Evolutionary conservation across 805 yeast species (phyloP).

Genomic region (Yarrowia sp.): DNA sequence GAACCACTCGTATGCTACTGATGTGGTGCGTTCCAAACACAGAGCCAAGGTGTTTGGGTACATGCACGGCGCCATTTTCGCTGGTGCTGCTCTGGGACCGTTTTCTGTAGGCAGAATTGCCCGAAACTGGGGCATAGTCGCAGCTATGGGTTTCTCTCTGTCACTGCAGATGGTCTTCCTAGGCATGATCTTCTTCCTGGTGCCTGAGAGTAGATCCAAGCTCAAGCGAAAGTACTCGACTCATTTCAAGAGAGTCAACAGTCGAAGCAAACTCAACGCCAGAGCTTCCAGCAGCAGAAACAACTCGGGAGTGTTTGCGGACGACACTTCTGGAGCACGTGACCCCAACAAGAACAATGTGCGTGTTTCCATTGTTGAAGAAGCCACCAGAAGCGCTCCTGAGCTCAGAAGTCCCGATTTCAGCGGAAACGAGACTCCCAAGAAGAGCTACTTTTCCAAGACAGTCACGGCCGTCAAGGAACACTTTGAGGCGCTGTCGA

Average conservation of each 20-base stretch:
- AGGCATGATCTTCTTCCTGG: slow-evolving; percentile 17
- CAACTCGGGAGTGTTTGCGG: slow-evolving; percentile 25
- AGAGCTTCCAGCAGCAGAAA: background rate
- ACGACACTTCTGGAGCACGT: background rate
- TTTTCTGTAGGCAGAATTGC: slow-evolving; percentile 16
- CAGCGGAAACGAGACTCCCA: background rate
- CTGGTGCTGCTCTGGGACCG: slow-evolving; percentile 35
- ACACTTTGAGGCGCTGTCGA: slow-evolving; percentile 5
- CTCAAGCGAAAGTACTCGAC: slow-evolving; percentile 32
- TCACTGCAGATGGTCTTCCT: slow-evolving; percentile 14
- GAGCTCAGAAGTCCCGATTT: background rate
- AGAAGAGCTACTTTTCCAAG: background rate
- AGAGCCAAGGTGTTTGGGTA: slow-evolving; percentile 51
- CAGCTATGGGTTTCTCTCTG: slow-evolving; percentile 23
- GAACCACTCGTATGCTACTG: slow-evolving; percentile 71
- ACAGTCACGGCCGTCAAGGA: slow-evolving; percentile 3
- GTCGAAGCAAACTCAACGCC: background rate
- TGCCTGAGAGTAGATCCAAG: slow-evolving; percentile 18
- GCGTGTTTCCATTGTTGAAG: slow-evolving; percentile 5
- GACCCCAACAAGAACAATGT: slow-evolving; percentile 6
- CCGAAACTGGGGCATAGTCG: slow-evolving; percentile 5
- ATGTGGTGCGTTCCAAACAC: slow-evolving; percentile 66
- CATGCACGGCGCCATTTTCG: slow-evolving; percentile 35
- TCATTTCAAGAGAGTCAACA: slow-evolving; percentile 5
- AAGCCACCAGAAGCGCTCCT: background rate